Evolutionary conservation across 805 yeast species (phyloP), one percentile per base, ranked within the genome.

Genomic region (Clavispora fructus): DNA sequence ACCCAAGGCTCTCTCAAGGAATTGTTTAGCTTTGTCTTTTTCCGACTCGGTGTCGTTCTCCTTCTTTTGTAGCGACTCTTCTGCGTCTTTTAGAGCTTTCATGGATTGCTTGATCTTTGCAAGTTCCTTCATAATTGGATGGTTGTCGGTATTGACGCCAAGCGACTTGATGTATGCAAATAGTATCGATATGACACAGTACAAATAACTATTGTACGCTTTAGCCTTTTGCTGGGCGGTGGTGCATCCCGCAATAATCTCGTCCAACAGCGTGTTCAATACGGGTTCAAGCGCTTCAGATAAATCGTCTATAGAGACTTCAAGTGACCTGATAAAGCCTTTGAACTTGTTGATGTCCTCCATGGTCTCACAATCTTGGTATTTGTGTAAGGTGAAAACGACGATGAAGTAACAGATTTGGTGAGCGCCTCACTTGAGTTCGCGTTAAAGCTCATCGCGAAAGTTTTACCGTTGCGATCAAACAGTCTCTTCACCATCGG

Each of bases 121-220:
- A 43, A 87, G 67, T 57, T 86, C 95, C 28, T 67, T 67, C 82
- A 83, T 80, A 17, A 89, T 77, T 2, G 84, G 82, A 53, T 85
- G 88, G 7, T 64, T 60, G 10, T 71, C 73, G 1, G 83, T 76
- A 47, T 82, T 78, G 13, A 72, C 62, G 1, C 92, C 92, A 13
- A 65, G 65, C 0, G 81, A 58, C 52, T 85, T 82, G 47, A 85
- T 61, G 55, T 81, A 78, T 5, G 85, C 75, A 61, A 77, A 83
- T 45, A 80, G 66, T 17, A 81, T 57, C 0, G 89, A 81, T 9
- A 80, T 68, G 26, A 82, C 54, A 1, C 79, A 68, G 60, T 83
- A 83, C 11, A 83, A 69, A 48, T 65, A 68, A 46, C 65, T 63
- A 52, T 71, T 71, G 47, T 67, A 68, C 6, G 63, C 39, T 40